Evolutionary conservation across 2,329 filamentous ascomycete genomes (phyloP), one percentile per base, ranked within the genome.

Genomic region (Diaporthe vexans): DNA sequence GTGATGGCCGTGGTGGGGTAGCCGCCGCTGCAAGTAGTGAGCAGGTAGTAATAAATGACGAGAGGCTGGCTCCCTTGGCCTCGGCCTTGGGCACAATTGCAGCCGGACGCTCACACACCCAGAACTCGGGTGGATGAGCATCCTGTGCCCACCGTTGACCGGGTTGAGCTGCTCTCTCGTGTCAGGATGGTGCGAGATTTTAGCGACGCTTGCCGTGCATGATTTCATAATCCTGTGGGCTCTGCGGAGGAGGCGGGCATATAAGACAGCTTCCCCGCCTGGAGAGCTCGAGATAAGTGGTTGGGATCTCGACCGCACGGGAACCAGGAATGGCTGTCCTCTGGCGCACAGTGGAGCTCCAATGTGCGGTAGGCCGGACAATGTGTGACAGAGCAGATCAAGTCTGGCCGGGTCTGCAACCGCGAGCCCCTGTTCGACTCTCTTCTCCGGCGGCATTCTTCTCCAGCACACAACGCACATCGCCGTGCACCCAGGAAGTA

Each of bases 1-100:
- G 67, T 70, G 67, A 46, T 43, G 67, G 35, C 37, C 35, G 40
- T 72, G 69, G 69, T 72, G 57, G 69, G 69, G 69, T 72, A 54
- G 57, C 57, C 57, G 57, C 57, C 46, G 63, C 46, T n/a, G 46
- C 33, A 59, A 54, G n/a, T 17, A 40, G 33, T n/a, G 37, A 43
- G 58, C 43, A 54, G 21, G 29, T 35, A 43, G 56, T 26, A 21
- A 13, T 40, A 35, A 51, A 35, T 24, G 46, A 67, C 63, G 46
- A 67, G 46, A 67, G 46, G 63, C 63, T 67, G 63, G n/a, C 46
- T 37, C 46, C 26, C 63, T 67, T 52, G 63, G 63, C 63, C 63
- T 52, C 46, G 63, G 63, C 26, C 63, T 52, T 52, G 46, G 63
- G 63, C 63, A 40, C 63, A 52, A 24, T 35, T 51, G 63, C 63